Conservation (phyloP, 306 rosid species). For the Quercus gilva region DNA sequence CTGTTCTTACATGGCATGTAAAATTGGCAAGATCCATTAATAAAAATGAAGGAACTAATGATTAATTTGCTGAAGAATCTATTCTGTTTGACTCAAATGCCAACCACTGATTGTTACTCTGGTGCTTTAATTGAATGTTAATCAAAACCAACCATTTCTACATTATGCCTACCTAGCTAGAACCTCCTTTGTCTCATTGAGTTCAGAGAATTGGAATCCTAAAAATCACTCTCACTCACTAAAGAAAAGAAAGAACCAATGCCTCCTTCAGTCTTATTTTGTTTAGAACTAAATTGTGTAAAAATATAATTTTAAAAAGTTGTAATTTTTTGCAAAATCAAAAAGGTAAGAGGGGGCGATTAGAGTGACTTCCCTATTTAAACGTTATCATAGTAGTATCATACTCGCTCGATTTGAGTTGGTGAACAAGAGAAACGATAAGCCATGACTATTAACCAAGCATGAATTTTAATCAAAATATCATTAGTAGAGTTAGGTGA, state of each 20-base stretch:
- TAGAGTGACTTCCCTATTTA: too few species aligned
- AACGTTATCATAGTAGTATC: too few species aligned
- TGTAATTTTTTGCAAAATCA: too few species aligned
- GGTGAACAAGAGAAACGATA: rapidly evolving
- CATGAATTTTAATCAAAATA: too few species aligned
- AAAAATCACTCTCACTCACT: slow-evolving; percentile 4
- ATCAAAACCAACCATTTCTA: background rate
- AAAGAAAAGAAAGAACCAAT: background rate
- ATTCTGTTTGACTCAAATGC: slow-evolving; percentile 26
- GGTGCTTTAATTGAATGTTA: background rate
- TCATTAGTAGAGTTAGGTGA: too few species aligned
- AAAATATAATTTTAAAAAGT: too few species aligned
- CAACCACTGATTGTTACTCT: slow-evolving; percentile 6
- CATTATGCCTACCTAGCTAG: background rate
- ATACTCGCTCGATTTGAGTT: too few species aligned
- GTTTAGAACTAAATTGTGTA: too few species aligned
- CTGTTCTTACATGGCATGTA: background rate
- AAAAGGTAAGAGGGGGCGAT: too few species aligned
- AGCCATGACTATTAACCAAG: too few species aligned
- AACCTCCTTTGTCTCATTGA: background rate
- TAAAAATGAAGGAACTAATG: slow-evolving; percentile 14
- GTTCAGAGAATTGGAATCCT: slow-evolving; percentile 4
- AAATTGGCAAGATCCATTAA: background rate
- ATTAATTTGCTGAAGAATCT: slow-evolving; percentile 25
- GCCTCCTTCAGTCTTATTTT: background rate